Evolutionary conservation across 352 stramenopile species (phyloP).

Genomic region (Pythium insidiosum): DNA sequence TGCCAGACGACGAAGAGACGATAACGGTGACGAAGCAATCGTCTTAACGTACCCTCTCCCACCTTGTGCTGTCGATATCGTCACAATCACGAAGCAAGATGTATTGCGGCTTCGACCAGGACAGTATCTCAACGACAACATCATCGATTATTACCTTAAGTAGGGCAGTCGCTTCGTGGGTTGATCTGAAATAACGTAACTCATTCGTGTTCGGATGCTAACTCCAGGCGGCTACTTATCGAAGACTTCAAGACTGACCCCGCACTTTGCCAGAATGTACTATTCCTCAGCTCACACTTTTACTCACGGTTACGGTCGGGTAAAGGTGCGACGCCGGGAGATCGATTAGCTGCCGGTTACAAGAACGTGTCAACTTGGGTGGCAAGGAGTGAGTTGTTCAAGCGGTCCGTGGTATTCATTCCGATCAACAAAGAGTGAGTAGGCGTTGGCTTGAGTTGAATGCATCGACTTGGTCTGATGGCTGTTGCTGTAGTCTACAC

Average conservation of each 20-base stretch:
- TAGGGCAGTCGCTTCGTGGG: slow-evolving; percentile 17
- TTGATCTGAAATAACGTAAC: not conserved
- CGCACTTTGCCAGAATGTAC: slow-evolving; percentile 53
- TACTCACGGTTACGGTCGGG: slow-evolving; percentile 52
- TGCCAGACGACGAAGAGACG: slow-evolving; percentile 4
- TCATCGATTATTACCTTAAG: slow-evolving; percentile 91
- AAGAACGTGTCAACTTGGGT: slow-evolving; percentile 77
- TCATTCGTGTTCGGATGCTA: not conserved
- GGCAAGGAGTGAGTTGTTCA: slow-evolving; percentile 54
- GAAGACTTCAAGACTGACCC: slow-evolving; percentile 30
- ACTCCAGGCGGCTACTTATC: slow-evolving; percentile 45
- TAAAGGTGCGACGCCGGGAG: slow-evolving; percentile 18
- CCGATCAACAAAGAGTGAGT: slow-evolving; percentile 83
- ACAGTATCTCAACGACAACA: slow-evolving; percentile 89
- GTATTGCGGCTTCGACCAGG: slow-evolving; percentile 43
- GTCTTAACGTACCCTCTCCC: slow-evolving; percentile 62
- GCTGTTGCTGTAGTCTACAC: slow-evolving; percentile 42
- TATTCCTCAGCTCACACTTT: slow-evolving; percentile 78
- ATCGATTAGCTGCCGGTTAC: slow-evolving; percentile 52
- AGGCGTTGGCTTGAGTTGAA: not conserved
- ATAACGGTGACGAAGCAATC: slow-evolving; percentile 7
- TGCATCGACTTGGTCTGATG: no score
- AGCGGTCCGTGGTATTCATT: slow-evolving; percentile 72
- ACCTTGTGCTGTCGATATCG: slow-evolving; percentile 60
- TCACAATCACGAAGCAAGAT: slow-evolving; percentile 65